Evolutionary conservation across 371 early-diverging fungal genomes (phyloP).

Genomic region (Apophysomyces variabilis): DNA sequence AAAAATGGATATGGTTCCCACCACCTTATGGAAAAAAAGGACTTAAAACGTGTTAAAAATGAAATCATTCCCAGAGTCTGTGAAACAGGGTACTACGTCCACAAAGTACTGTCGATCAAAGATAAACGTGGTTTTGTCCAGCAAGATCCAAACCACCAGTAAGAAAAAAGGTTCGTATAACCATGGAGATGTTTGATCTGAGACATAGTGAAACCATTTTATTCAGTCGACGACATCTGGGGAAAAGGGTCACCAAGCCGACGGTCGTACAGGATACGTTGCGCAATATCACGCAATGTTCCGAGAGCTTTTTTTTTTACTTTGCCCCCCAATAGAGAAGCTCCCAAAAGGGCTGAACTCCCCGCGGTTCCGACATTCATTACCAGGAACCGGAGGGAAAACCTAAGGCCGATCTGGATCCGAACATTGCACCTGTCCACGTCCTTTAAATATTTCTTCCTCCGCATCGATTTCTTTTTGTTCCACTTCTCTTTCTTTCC

Average conservation of each 20-base stretch:
- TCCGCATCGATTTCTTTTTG: neutral
- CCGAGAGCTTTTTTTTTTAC: slow-evolving; percentile 1
- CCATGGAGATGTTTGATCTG: slow-evolving; percentile 2
- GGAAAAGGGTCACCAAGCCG: neutral
- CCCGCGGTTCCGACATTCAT: slow-evolving; percentile 2
- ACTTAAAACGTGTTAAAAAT: slow-evolving; percentile 11
- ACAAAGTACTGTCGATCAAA: neutral
- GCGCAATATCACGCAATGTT: slow-evolving; percentile 12
- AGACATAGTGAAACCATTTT: neutral
- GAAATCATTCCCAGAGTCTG: neutral
- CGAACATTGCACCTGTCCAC: neutral
- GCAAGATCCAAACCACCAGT: neutral
- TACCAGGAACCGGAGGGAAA: slow-evolving; percentile 7
- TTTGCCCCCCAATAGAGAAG: neutral
- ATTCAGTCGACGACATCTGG: neutral
- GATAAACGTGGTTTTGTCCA: neutral
- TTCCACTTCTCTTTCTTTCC: neutral
- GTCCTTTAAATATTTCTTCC: neutral
- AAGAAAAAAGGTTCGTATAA: neutral
- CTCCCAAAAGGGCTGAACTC: neutral
- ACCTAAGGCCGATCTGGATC: slow-evolving; percentile 9
- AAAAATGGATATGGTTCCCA: neutral
- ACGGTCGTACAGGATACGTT: slow-evolving; percentile 1
- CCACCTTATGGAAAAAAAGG: neutral
- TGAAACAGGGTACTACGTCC: neutral